A percentile compares a stretch with the other conserved stretches of the same genome.
phyloP scores from a whole-genome alignment of 805 yeast species.

The Myxozyma sirexii region DNA sequence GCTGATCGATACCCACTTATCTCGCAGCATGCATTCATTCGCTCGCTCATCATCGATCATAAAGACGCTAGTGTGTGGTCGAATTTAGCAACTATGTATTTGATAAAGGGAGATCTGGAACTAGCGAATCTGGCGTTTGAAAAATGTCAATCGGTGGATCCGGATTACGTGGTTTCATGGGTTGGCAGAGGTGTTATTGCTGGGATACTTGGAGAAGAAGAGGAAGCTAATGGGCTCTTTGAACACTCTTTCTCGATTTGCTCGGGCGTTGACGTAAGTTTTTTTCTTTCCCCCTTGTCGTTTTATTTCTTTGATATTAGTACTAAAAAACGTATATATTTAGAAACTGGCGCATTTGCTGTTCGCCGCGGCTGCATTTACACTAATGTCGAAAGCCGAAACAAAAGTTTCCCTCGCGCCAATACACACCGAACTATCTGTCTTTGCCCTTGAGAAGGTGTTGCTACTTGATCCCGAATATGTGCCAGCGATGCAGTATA shows the following conservation, averaged over 20 bases:
- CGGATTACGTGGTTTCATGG: slow-evolving; percentile 79
- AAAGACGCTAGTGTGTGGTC: slow-evolving; percentile 75
- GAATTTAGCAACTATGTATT: slow-evolving; percentile 75
- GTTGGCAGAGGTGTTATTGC: slow-evolving; percentile 73
- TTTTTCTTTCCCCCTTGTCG: too few species aligned
- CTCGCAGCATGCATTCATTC: slow-evolving; percentile 90
- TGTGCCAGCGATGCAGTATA: slow-evolving; percentile 38
- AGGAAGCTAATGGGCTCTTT: slow-evolving; percentile 60
- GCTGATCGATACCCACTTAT: slow-evolving; percentile 65
- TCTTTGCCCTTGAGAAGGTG: slow-evolving; percentile 49
- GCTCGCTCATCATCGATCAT: slow-evolving; percentile 71
- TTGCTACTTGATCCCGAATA: slow-evolving; percentile 49
- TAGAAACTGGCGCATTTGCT: slow-evolving; percentile 65
- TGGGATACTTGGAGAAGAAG: slow-evolving; percentile 39
- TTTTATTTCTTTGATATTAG: background rate
- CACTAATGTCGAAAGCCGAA: slow-evolving; percentile 33
- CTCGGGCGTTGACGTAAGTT: slow-evolving; percentile 60
- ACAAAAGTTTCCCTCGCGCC: slow-evolving; percentile 34
- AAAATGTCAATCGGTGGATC: slow-evolving; percentile 79
- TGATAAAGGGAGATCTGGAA: slow-evolving; percentile 65
- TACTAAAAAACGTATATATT: too few species aligned
- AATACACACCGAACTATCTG: slow-evolving; percentile 1
- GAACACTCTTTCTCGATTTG: slow-evolving; percentile 81
- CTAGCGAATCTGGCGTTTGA: slow-evolving; percentile 73
- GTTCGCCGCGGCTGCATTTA: slow-evolving; percentile 62